Evolutionary conservation across 225 moss, liverwort and hornwort genomes (phyloP).

Genomic region (Polytrichum formosum): DNA sequence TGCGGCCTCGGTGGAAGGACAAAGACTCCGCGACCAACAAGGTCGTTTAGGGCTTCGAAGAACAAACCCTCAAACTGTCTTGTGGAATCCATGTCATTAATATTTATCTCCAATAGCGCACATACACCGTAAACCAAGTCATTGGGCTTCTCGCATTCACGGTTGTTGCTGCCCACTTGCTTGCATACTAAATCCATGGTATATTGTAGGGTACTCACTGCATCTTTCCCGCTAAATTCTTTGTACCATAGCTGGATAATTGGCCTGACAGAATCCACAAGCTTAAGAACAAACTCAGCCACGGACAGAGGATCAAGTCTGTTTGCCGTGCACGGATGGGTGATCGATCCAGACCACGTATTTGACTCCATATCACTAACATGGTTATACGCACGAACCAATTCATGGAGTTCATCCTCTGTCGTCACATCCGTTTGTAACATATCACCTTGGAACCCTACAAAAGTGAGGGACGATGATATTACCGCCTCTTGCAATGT

Average conservation of each 20-base stretch:
- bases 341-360: not conserved
- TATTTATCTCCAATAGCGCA: conserved; percentile 9
- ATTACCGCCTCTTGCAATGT: conserved; percentile 25
- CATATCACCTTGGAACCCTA: conserved; percentile 8
- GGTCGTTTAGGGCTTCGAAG: conserved; percentile 9
- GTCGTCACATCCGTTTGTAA: conserved; percentile 10
- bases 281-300: not conserved
- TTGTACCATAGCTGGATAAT: conserved; percentile 6
- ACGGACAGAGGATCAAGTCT: conserved; percentile 5
- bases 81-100: conserved; percentile 1
- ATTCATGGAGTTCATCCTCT: conserved; percentile 2
- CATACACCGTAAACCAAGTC: conserved; percentile 14
- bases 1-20: conserved; percentile 12
- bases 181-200: conserved; percentile 1
- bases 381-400: conserved; percentile 2
- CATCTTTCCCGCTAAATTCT: not conserved
- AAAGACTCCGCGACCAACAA: conserved; percentile 10
- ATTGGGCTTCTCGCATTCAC: conserved; percentile 3
- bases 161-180: conserved; percentile 15
- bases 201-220: not conserved
- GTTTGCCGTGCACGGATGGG: conserved; percentile 7
- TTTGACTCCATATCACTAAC: conserved; percentile 10
- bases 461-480: conserved; percentile 13
- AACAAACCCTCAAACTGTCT: conserved; percentile 11
- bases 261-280: conserved; percentile 11